A percentile compares a stretch with the other conserved stretches of the same genome.
phyloP scores from a whole-genome alignment of 176 grass and related monocot genomes.

The Tuctoria greenei region DNA sequence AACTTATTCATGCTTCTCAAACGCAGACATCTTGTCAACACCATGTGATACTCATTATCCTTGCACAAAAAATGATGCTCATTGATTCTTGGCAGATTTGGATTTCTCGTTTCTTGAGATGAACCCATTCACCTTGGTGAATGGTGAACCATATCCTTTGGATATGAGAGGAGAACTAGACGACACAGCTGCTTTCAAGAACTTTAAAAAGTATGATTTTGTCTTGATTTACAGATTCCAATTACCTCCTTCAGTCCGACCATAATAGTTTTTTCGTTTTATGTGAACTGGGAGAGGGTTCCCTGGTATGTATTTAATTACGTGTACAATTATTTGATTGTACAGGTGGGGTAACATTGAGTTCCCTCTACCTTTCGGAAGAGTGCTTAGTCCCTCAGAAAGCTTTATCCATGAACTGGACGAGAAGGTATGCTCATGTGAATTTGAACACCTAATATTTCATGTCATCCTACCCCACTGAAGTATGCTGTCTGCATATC shows the following conservation, averaged over 20 bases:
- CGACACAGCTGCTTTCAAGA: conserved; percentile 99
- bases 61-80: conserved; percentile 48
- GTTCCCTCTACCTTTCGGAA: conserved; percentile 91
- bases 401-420: conserved; percentile 86
- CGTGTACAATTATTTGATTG: conserved; percentile 17
- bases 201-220: conserved; percentile 82
- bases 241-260: background rate
- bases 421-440: conserved; percentile 74
- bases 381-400: conserved; percentile 87
- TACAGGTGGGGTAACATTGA: conserved; percentile 82
- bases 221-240: conserved; percentile 10
- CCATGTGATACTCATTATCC: conserved; percentile 53
- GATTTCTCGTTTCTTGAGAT: conserved; percentile 99
- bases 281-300: background rate
- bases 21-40: background rate
- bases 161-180: conserved; percentile 99
- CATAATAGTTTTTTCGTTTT: background rate
- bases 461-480: conserved; percentile 17
- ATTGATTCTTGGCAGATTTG: conserved; percentile 62
- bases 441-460: conserved; percentile 32
- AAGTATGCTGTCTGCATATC: background rate
- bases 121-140: conserved; percentile 92
- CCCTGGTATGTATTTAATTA: background rate
- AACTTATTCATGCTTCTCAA: conserved; percentile 19
- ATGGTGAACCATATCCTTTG: conserved; percentile 88